Percentiles rank a stretch among this genome's conserved stretches.
These are phyloP conservation scores for Neurospora sp. DNA, from an alignment of 2,329 filamentous ascomycete species.

Conservation along the genomic window DNA sequence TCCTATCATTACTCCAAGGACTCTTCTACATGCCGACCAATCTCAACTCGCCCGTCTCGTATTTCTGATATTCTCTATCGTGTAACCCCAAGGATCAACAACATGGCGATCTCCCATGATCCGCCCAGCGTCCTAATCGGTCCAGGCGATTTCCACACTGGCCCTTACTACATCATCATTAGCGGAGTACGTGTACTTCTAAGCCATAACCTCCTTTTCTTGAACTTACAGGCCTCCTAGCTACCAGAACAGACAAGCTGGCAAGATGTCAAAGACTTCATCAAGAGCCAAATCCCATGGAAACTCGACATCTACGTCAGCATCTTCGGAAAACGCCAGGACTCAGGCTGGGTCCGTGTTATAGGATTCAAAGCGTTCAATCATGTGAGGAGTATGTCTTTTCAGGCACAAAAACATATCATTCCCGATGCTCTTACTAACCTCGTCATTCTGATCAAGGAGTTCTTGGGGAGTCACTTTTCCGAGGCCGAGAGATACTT, in stretches of 20 bases:
- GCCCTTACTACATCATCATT: slow-evolving; percentile 5
- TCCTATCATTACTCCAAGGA: not conserved
- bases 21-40: not conserved
- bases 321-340: not conserved
- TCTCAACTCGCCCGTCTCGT: not conserved
- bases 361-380: slow-evolving; percentile 2
- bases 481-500: not conserved
- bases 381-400: slow-evolving; percentile 2
- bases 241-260: slow-evolving; percentile 1
- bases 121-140: slow-evolving; percentile 2
- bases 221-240: not conserved
- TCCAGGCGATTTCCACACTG: not conserved
- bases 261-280: slow-evolving; percentile 3
- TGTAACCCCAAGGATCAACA: not conserved
- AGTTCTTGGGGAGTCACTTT: not conserved
- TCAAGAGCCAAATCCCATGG: not conserved
- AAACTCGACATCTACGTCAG: slow-evolving; percentile 3
- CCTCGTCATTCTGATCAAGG: not conserved
- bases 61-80: not conserved
- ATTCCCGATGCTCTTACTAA: not conserved
- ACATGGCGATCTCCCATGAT: not conserved
- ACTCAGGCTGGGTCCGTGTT: slow-evolving; percentile 7
- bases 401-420: not conserved
- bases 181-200: not conserved
- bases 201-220: not conserved